Evolutionary conservation across 2,329 filamentous ascomycete species (phyloP).

Genomic region (Fusarium tupiense): DNA sequence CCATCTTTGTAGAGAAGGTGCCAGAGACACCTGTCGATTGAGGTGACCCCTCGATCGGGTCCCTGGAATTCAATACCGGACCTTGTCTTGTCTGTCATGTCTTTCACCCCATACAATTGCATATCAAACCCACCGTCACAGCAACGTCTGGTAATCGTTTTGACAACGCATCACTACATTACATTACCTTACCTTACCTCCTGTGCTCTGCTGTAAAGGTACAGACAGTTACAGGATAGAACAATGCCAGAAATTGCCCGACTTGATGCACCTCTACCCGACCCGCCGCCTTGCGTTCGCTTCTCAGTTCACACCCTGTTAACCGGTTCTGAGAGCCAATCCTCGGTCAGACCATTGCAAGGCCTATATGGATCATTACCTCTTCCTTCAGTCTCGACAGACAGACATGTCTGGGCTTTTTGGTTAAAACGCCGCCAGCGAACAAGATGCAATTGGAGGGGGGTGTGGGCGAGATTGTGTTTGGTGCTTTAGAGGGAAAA

Average conservation of each 20-base stretch:
- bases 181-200: slow-evolving; percentile 46
- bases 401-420: slow-evolving; percentile 22
- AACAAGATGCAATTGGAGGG: slow-evolving; percentile 39
- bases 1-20: slow-evolving; percentile 22
- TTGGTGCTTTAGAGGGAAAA: slow-evolving; percentile 34
- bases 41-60: slow-evolving; percentile 29
- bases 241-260: slow-evolving; percentile 38
- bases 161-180: slow-evolving; percentile 63
- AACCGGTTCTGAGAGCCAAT: slow-evolving; percentile 28
- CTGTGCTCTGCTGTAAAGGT: slow-evolving; percentile 25
- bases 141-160: slow-evolving; percentile 48
- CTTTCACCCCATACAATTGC: slow-evolving; percentile 22
- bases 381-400: slow-evolving; percentile 8
- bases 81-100: slow-evolving; percentile 18
- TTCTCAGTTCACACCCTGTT: slow-evolving; percentile 34
- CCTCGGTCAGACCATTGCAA: slow-evolving; percentile 27
- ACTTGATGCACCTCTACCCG: slow-evolving; percentile 46
- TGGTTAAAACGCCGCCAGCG: slow-evolving; percentile 24
- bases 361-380: slow-evolving; percentile 27
- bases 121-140: slow-evolving; percentile 41
- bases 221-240: slow-evolving; percentile 21
- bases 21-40: slow-evolving; percentile 14
- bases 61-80: slow-evolving; percentile 26
- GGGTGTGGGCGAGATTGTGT: slow-evolving; percentile 34
- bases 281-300: slow-evolving; percentile 43